phyloP scores from a whole-genome alignment of 1,284 basidiomycete genomes.

The Boletus mariae region DNA sequence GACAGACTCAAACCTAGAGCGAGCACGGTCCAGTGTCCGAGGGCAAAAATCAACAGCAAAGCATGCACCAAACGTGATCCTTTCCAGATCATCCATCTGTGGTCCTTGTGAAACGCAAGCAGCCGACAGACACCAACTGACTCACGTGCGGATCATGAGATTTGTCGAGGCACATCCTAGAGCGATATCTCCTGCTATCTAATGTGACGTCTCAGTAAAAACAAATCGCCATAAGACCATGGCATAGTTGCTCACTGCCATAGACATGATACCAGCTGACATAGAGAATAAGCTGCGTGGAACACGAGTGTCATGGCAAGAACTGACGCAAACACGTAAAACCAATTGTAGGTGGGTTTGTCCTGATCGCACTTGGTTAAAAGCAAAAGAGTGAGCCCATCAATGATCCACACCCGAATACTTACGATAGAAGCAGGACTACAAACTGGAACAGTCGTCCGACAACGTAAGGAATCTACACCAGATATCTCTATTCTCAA shows the following conservation, averaged over 20 bases:
- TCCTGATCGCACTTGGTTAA: background rate
- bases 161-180: slow-evolving; percentile 21
- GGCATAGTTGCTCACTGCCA: slow-evolving; percentile 8
- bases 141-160: slow-evolving; percentile 29
- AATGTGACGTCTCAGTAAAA: background rate
- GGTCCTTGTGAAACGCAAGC: background rate
- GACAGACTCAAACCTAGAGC: slow-evolving; percentile 7
- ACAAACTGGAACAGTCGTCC: slow-evolving; percentile 14
- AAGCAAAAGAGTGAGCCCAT: slow-evolving; percentile 5
- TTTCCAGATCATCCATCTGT: slow-evolving; percentile 29
- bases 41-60: slow-evolving; percentile 9
- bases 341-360: background rate
- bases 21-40: slow-evolving; percentile 24
- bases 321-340: slow-evolving; percentile 19
- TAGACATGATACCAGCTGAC: slow-evolving; percentile 5
- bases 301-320: background rate
- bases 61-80: slow-evolving; percentile 12
- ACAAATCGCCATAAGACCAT: background rate
- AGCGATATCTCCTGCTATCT: slow-evolving; percentile 7
- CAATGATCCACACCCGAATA: background rate
- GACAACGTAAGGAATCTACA: slow-evolving; percentile 21
- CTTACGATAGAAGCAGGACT: slow-evolving; percentile 6
- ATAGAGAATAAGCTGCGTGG: background rate
- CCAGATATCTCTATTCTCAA: background rate
- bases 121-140: background rate